Base-by-base conservation (phyloP, 768 basidiomycete species). In the Tulasnella sp. region DNA sequence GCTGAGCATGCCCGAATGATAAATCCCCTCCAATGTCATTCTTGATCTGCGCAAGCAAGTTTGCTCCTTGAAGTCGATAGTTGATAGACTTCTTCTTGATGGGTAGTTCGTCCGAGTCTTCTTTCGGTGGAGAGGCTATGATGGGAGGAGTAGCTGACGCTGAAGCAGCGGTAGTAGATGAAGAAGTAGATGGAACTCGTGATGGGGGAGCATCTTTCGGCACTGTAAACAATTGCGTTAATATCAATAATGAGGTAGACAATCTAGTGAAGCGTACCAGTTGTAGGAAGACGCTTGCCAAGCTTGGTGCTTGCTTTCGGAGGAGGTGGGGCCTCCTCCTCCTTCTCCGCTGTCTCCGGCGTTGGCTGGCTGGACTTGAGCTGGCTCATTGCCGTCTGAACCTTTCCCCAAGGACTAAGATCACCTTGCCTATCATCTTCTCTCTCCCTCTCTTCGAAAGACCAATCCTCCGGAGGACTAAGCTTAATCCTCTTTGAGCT, bases 21-120 rank as follows among this genome's bases (percentile, higher is more conserved):
- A 24, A 29, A 5, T 4, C 6, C 16, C 45, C 31, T 13, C 24
- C 31, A 19, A 51, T 41, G 33, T 86, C 84, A 52, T 71, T 74
- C 64, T 81, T 82, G 57, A 91, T 88, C 57, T 87, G 83, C 22
- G 81, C 82, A 83, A 92, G 89, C 40, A 92, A 65, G 22, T 71
- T 77, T 7, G 77, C 83, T 10, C 85, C 89, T 58, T 86, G 79
- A 58, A 77, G 70, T 35, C 87, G 76, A 62, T 85, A 85, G 15
- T 51, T 51, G n/a, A 22, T n/a, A n/a, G n/a, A n/a, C n/a, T n/a
- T n/a, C n/a, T n/a, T n/a, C n/a, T n/a, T n/a, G n/a, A n/a, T n/a
- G n/a, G n/a, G n/a, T n/a, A n/a, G n/a, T n/a, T n/a, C n/a, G n/a
- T n/a, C 13, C 22, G 49, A 25, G 20, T 29, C 35, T 12, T 41